Evolutionary conservation across 2,329 filamentous ascomycete genomes (phyloP).

Genomic region (Diplodia intermedia): DNA sequence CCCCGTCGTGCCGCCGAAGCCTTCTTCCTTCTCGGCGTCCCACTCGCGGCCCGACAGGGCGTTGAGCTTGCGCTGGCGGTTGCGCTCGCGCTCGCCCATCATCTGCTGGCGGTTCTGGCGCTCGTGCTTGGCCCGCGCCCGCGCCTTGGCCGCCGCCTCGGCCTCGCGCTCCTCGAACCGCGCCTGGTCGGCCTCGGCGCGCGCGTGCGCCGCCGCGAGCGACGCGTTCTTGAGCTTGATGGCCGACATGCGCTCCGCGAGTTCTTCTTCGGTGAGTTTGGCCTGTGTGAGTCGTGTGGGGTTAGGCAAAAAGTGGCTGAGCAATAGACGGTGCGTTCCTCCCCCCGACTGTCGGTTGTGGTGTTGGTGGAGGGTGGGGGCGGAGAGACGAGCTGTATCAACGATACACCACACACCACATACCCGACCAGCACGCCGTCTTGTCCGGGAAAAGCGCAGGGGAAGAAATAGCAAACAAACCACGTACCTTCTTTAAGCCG

Average conservation of each 20-base stretch:
- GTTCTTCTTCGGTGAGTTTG: slow-evolving; percentile 70
- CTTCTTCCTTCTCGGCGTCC: slow-evolving; percentile 68
- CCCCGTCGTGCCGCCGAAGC: slow-evolving; percentile 52
- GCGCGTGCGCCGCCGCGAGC: slow-evolving; percentile 65
- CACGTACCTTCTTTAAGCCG: slow-evolving; percentile 55
- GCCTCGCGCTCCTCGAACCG: slow-evolving; percentile 70
- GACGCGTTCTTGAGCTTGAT: slow-evolving; percentile 68
- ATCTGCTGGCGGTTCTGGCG: slow-evolving; percentile 62
- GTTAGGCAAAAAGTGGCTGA: neutral
- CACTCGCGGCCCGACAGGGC: slow-evolving; percentile 66
- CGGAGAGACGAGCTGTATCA: slow-evolving; percentile 6
- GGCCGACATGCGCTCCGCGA: slow-evolving; percentile 65
- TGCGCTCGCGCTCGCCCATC: slow-evolving; percentile 68
- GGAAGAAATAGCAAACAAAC: neutral
- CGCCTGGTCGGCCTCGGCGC: slow-evolving; percentile 72
- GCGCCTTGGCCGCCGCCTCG: slow-evolving; percentile 59
- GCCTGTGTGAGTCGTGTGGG: slow-evolving; percentile 49
- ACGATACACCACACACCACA: neutral
- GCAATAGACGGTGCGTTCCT: slow-evolving; percentile 14
- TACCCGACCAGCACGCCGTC: neutral
- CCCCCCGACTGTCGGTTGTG: neutral
- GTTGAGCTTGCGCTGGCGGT: slow-evolving; percentile 65
- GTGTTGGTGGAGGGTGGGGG: slow-evolving; percentile 20
- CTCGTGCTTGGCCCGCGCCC: slow-evolving; percentile 54
- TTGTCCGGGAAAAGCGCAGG: neutral